These are phyloP conservation scores for Starmera pachycereana DNA, from an alignment of 805 yeast genomes.

Conservation along the genomic window DNA sequence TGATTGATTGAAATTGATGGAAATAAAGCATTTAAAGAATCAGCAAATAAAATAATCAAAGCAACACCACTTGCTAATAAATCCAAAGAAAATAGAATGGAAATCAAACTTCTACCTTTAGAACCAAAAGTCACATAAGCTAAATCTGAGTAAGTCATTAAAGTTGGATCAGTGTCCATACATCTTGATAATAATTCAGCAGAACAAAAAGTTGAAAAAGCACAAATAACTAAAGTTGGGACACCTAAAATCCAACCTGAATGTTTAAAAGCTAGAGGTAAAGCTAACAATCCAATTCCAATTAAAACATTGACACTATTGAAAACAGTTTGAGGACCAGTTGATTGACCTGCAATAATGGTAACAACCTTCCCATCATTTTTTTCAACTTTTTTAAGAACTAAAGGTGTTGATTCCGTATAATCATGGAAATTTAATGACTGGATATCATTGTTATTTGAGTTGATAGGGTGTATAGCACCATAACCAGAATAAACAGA, in stretches of 20 bases:
- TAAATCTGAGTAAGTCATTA: conserved; percentile 82
- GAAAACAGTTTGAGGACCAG: conserved; percentile 68
- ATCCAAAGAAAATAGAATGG: conserved; percentile 66
- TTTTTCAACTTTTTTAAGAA: conserved; percentile 56
- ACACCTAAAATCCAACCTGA: conserved; percentile 72
- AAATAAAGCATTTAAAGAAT: conserved; percentile 63
- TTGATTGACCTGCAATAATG: conserved; percentile 72
- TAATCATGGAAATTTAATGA: conserved; percentile 13
- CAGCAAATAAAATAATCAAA: conserved; percentile 73
- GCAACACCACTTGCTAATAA: conserved; percentile 77
- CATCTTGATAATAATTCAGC: conserved; percentile 67
- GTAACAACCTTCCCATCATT: conserved; percentile 58
- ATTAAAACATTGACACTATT: conserved; percentile 68
- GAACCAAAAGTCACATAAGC: conserved; percentile 82
- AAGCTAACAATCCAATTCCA: conserved; percentile 66
- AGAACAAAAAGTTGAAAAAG: conserved; percentile 61
- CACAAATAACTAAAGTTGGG: conserved; percentile 47
- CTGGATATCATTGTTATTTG: conserved; percentile 2
- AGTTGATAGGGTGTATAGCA: conserved; percentile 21
- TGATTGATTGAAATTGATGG: conserved; percentile 40
- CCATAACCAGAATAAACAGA: conserved; percentile 21
- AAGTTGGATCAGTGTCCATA: conserved; percentile 68
- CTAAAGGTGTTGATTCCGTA: conserved; percentile 39
- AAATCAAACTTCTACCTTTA: conserved; percentile 61
- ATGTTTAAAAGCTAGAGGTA: conserved; percentile 58